A percentile compares a stretch with the other conserved stretches of the same genome.
These are phyloP conservation scores for Cinchona pubescens DNA, from an alignment of 257 asterid species.

Conservation along the genomic window DNA sequence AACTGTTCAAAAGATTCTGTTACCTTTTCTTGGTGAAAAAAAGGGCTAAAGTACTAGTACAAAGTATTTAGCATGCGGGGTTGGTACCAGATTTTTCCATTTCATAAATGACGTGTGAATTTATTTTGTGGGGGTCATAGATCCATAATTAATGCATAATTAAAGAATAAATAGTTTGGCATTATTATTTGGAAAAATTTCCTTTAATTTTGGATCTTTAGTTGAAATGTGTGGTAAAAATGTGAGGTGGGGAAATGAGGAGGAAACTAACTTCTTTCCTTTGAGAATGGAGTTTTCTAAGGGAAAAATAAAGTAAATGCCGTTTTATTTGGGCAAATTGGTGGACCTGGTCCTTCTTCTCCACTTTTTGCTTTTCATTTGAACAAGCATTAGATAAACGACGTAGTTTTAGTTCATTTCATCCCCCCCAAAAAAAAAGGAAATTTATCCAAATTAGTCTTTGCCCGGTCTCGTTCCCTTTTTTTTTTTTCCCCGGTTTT, in stretches of 20 bases:
- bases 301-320: conserved; percentile 35
- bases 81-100: neutral
- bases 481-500: too few species aligned
- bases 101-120: neutral
- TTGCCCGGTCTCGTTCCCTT: neutral
- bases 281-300: conserved; percentile 37
- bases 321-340: conserved; percentile 49
- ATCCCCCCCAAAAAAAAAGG: too few species aligned
- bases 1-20: conserved; percentile 11
- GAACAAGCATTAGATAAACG: conserved; percentile 1
- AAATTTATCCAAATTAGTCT: neutral
- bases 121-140: neutral
- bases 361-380: neutral
- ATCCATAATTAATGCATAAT: conserved; percentile 4
- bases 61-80: conserved; percentile 1
- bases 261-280: conserved; percentile 20
- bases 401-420: neutral
- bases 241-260: conserved; percentile 15
- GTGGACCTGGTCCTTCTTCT: conserved; percentile 33
- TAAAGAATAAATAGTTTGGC: neutral
- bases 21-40: conserved; percentile 3
- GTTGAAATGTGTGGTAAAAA: conserved; percentile 24
- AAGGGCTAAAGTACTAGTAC: conserved; percentile 5
- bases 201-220: conserved; percentile 40
- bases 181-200: neutral